Percentiles rank a stretch among this genome's conserved stretches.
Evolutionary conservation across 495 filamentous ascomycete genomes (phyloP).

Genomic region (Cercophora samala): DNA sequence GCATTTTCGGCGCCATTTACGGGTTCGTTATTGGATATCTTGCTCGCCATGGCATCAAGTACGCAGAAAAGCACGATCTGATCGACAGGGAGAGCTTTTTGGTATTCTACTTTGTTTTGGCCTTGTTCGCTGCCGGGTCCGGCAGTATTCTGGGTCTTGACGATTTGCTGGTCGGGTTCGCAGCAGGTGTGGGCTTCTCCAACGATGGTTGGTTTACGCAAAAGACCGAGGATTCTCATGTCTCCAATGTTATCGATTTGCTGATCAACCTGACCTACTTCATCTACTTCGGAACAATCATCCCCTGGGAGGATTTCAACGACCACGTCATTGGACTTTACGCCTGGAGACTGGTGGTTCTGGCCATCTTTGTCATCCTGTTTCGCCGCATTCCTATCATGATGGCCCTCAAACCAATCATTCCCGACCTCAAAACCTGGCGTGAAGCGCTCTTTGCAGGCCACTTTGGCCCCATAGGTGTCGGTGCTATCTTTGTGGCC

Average conservation of each 20-base stretch:
- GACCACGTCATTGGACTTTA: slow-evolving; percentile 62
- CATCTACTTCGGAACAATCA: slow-evolving; percentile 94
- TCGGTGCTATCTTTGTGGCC: slow-evolving; percentile 93
- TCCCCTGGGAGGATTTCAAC: slow-evolving; percentile 91
- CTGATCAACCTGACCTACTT: slow-evolving; percentile 97
- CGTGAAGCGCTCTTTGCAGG: slow-evolving; percentile 96
- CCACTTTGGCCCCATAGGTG: slow-evolving; percentile 97
- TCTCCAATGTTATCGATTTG: slow-evolving; percentile 98
- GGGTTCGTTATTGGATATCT: slow-evolving; percentile 86
- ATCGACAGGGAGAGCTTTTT: slow-evolving; percentile 97
- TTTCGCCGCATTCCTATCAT: slow-evolving; percentile 97
- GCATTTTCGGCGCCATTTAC: slow-evolving; percentile 85
- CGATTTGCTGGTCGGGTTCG: slow-evolving; percentile 94
- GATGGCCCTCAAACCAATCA: slow-evolving; percentile 84
- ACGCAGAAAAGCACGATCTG: slow-evolving; percentile 75
- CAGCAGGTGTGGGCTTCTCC: slow-evolving; percentile 92
- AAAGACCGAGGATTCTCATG: slow-evolving; percentile 97
- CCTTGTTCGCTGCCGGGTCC: slow-evolving; percentile 93
- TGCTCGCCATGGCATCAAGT: slow-evolving; percentile 86
- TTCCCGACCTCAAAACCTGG: slow-evolving; percentile 98
- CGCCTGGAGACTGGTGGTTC: slow-evolving; percentile 85
- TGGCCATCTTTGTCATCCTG: slow-evolving; percentile 87
- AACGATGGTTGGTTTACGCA: slow-evolving; percentile 99
- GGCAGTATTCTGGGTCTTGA: slow-evolving; percentile 90
- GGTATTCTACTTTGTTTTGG: slow-evolving; percentile 97